phyloP scores from a whole-genome alignment of 306 rosid species.

The Boehmeria nivea region DNA sequence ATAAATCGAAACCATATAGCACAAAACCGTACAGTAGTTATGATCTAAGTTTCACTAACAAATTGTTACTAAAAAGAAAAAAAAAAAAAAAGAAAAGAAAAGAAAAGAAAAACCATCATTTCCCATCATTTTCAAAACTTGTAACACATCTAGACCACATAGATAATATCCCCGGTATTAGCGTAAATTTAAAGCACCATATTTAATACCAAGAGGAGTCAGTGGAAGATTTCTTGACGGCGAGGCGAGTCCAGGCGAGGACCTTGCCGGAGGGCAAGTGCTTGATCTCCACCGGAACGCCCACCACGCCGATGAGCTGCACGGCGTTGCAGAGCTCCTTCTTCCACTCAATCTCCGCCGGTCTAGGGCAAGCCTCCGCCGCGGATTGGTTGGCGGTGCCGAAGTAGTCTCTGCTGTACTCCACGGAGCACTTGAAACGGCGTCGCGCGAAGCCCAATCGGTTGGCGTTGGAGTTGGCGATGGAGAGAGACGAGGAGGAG shows the following conservation, averaged over 20 bases:
- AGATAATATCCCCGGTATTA: too few species aligned
- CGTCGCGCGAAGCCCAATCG: constrained; percentile 15
- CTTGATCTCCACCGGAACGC: constrained; percentile 62
- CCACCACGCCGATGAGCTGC: constrained; percentile 70
- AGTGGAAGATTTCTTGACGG: constrained; percentile 66
- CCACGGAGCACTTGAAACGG: constrained; percentile 41
- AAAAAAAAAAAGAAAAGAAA: too few species aligned
- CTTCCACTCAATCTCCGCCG: constrained; percentile 75
- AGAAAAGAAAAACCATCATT: too few species aligned
- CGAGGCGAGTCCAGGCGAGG: constrained; percentile 76
- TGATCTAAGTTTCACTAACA: too few species aligned
- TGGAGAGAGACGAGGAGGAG: constrained; percentile 6
- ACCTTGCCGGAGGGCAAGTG: constrained; percentile 72
- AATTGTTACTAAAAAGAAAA: too few species aligned
- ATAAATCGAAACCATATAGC: too few species aligned
- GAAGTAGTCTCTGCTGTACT: constrained; percentile 24
- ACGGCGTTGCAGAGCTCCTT: constrained; percentile 79
- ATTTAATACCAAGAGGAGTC: constrained; percentile 70
- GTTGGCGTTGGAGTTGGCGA: constrained; percentile 1
- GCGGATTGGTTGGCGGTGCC: constrained; percentile 16
- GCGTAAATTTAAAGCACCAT: too few species aligned
- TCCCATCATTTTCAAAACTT: too few species aligned
- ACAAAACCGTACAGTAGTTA: too few species aligned
- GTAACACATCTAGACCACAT: too few species aligned
- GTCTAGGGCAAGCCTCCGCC: constrained; percentile 45